A percentile compares a stretch with the other conserved stretches of the same genome.
Conservation (phyloP, 805 yeast genomes). For the Candida ascalaphidarum region DNA sequence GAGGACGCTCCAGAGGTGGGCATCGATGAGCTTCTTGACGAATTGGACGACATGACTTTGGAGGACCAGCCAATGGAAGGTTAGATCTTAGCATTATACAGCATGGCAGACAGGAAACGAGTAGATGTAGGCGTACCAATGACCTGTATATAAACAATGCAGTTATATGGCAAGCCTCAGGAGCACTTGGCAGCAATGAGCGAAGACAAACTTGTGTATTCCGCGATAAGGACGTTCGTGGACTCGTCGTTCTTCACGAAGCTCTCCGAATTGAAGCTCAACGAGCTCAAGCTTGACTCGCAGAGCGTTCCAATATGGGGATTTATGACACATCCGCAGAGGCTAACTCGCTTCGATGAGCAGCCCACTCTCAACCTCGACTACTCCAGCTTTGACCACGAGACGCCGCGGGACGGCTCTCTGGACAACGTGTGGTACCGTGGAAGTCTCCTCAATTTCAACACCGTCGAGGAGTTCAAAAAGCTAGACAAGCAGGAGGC, state of each 20-base stretch:
- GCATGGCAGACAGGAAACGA: no score
- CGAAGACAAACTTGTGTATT: no score
- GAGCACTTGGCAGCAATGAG: no score
- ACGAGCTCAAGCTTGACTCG: slow-evolving; percentile 58
- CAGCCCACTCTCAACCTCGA: slow-evolving; percentile 27
- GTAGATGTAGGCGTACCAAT: no score
- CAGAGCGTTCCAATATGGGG: slow-evolving; percentile 37
- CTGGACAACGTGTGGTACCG: slow-evolving; percentile 13
- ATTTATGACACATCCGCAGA: slow-evolving; percentile 24
- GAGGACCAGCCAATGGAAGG: slow-evolving; percentile 38
- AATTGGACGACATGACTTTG: slow-evolving; percentile 86
- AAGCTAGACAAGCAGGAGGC: slow-evolving; percentile 52
- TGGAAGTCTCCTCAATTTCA: slow-evolving; percentile 48
- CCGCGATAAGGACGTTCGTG: slow-evolving; percentile 60
- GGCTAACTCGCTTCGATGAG: slow-evolving; percentile 26
- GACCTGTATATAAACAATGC: no score
- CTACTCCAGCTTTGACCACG: slow-evolving; percentile 19
- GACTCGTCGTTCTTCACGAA: slow-evolving; percentile 83
- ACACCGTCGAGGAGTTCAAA: slow-evolving; percentile 84
- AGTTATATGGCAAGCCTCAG: no score
- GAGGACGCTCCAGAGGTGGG: slow-evolving; percentile 84
- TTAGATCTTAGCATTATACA: background rate
- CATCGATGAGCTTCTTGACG: slow-evolving; percentile 89
- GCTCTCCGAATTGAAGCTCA: slow-evolving; percentile 65
- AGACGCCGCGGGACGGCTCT: slow-evolving; percentile 5